phyloP scores from a whole-genome alignment of 352 stramenopile genomes.

The Globisporangium abappressorium region DNA sequence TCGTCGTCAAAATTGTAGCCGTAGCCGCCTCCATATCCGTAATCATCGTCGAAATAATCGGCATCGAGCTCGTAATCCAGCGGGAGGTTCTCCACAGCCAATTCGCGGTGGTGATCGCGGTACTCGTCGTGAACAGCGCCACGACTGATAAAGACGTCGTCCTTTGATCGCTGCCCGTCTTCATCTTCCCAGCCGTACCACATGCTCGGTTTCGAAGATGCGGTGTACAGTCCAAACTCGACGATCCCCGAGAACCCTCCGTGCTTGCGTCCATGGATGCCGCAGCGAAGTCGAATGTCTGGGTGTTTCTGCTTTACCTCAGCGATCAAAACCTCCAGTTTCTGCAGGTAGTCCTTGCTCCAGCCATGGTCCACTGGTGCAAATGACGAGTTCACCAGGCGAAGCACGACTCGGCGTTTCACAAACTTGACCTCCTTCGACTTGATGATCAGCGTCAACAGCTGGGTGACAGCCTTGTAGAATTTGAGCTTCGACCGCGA shows the following conservation, averaged over 20 bases:
- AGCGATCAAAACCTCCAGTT: constrained; percentile 21
- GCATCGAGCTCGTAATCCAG: constrained; percentile 36
- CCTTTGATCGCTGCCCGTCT: constrained; percentile 4
- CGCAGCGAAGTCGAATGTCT: constrained; percentile 24
- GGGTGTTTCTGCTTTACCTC: constrained; percentile 25
- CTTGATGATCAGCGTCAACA: constrained; percentile 25
- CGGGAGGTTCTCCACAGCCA: constrained; percentile 32
- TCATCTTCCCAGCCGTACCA: constrained; percentile 46
- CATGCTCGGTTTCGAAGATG: constrained; percentile 23
- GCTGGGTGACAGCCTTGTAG: constrained; percentile 27
- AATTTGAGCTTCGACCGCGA: constrained; percentile 25
- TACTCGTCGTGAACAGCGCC: neutral
- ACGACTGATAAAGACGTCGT: constrained; percentile 22
- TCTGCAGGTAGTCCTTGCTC: constrained; percentile 35
- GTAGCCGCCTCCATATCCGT: constrained; percentile 4
- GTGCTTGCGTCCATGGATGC: constrained; percentile 10
- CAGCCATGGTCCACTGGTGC: constrained; percentile 26
- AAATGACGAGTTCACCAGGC: constrained; percentile 25
- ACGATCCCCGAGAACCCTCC: constrained; percentile 25
- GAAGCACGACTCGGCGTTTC: constrained; percentile 31
- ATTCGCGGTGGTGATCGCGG: constrained; percentile 3
- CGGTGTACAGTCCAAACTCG: constrained; percentile 41
- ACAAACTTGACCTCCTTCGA: constrained; percentile 23
- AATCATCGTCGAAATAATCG: constrained; percentile 25
- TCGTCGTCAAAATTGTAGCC: constrained; percentile 18